These are phyloP conservation scores for Aspergillus flavus DNA, from an alignment of 2,329 filamentous ascomycete genomes.

Conservation along the genomic window DNA sequence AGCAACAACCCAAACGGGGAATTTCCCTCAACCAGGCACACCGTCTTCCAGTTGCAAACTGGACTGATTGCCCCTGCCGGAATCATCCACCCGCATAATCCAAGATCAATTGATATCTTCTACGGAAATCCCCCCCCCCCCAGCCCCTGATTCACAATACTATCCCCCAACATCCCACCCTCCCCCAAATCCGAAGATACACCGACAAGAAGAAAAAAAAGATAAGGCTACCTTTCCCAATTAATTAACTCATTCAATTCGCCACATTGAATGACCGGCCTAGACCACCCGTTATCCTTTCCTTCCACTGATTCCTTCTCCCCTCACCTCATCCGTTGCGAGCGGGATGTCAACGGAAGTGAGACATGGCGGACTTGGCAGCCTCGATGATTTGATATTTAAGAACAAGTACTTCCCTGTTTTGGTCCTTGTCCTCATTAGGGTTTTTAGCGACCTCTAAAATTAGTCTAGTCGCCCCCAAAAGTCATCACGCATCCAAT, in stretches of 20 bases:
- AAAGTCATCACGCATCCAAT: background rate
- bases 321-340: background rate
- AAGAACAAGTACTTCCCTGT: background rate
- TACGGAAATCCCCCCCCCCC: background rate
- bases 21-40: too few relatives aligned
- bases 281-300: background rate
- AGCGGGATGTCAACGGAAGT: background rate
- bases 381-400: background rate
- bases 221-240: background rate
- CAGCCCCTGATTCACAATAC: background rate
- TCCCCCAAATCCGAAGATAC: background rate
- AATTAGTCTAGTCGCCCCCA: background rate
- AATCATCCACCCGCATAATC: too few relatives aligned
- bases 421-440: background rate
- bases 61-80: too few relatives aligned
- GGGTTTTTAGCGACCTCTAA: background rate
- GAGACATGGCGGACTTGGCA: slow-evolving; percentile 7
- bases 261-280: background rate
- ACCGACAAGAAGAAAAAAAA: background rate
- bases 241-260: background rate
- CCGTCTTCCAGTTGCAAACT: too few relatives aligned
- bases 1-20: background rate
- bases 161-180: background rate
- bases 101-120: background rate
- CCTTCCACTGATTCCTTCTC: background rate